Base-by-base conservation (phyloP, 1,284 basidiomycete species). In the Exobasidium cylindrosporum region DNA sequence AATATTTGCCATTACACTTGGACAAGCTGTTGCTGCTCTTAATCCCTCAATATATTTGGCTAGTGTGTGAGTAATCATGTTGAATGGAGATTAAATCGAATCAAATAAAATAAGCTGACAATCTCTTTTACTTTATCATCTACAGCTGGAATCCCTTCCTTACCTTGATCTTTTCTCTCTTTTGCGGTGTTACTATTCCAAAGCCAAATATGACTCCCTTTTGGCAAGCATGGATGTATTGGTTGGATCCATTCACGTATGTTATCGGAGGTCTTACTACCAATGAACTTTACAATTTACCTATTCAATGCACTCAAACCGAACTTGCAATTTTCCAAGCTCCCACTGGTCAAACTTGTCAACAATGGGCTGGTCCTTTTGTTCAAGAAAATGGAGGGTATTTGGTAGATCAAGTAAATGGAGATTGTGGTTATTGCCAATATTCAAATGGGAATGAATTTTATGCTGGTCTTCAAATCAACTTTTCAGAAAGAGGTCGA, bases 331-430 rank as follows among this genome's bases (percentile, higher is more conserved):
- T 32, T 24, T 89, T 90, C 83, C 81, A 83, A 63, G 88, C 91
- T 0, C 91, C 91, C 0, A 67, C 83, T 0, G 88, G 87, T 5
- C 86, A 92, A 78, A 91, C 88, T 0, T 95, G 92, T 74, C n/a
- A n/a, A n/a, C n/a, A n/a, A n/a, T n/a, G n/a, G n/a, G n/a, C n/a
- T n/a, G n/a, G n/a, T n/a, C n/a, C n/a, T n/a, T n/a, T n/a, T n/a
- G n/a, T n/a, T n/a, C n/a, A n/a, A n/a, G n/a, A n/a, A n/a, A n/a
- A n/a, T n/a, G n/a, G n/a, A n/a, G n/a, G n/a, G n/a, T n/a, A n/a
- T n/a, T n/a, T n/a, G n/a, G n/a, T n/a, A n/a, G n/a, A n/a, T n/a
- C n/a, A n/a, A n/a, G n/a, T n/a, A n/a, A n/a, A n/a, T n/a, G n/a
- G n/a, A n/a, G n/a, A n/a, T n/a, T n/a, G n/a, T n/a, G n/a, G n/a